Evolutionary conservation across 2,329 filamentous ascomycete species (phyloP).

Genomic region (Rhynchosporium agropyri): DNA sequence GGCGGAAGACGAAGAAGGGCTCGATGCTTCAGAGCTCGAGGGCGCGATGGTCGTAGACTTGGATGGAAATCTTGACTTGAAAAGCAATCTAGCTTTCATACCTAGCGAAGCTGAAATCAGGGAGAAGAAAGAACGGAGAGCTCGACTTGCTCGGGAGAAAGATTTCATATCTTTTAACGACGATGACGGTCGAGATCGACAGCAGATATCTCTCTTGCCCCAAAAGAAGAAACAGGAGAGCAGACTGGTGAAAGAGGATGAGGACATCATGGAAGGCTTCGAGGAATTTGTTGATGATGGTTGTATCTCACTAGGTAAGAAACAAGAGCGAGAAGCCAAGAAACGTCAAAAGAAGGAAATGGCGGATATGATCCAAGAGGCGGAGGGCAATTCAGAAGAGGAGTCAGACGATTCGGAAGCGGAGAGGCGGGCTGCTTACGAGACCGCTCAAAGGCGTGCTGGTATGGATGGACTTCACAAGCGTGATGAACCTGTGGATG

Average conservation of each 20-base stretch:
- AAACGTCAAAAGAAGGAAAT: slow-evolving; percentile 73
- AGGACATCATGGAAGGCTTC: slow-evolving; percentile 91
- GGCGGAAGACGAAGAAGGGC: slow-evolving; percentile 55
- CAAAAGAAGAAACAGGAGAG: slow-evolving; percentile 68
- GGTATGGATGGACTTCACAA: slow-evolving; percentile 75
- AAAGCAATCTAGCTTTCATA: slow-evolving; percentile 53
- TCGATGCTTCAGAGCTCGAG: slow-evolving; percentile 63
- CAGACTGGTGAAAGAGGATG: slow-evolving; percentile 80
- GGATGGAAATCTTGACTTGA: slow-evolving; percentile 25
- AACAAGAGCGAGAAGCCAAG: slow-evolving; percentile 73
- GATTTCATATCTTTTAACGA: slow-evolving; percentile 68
- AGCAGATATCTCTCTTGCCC: slow-evolving; percentile 46
- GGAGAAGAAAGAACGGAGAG: slow-evolving; percentile 87
- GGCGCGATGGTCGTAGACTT: slow-evolving; percentile 65
- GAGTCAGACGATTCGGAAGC: slow-evolving; percentile 71
- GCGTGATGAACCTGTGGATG: slow-evolving; percentile 46
- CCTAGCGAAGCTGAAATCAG: slow-evolving; percentile 83
- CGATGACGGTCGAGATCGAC: slow-evolving; percentile 45
- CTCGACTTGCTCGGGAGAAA: slow-evolving; percentile 74
- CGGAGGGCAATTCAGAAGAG: slow-evolving; percentile 67
- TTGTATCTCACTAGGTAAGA: slow-evolving; percentile 73
- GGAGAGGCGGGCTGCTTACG: slow-evolving; percentile 78
- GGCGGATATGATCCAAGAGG: slow-evolving; percentile 78
- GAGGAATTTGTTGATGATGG: slow-evolving; percentile 90
- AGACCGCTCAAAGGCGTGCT: slow-evolving; percentile 80